Percentiles rank a stretch among this genome's conserved stretches.
These are phyloP conservation scores for Pholiota microspora DNA, from an alignment of 768 basidiomycete genomes.

Conservation along the genomic window DNA sequence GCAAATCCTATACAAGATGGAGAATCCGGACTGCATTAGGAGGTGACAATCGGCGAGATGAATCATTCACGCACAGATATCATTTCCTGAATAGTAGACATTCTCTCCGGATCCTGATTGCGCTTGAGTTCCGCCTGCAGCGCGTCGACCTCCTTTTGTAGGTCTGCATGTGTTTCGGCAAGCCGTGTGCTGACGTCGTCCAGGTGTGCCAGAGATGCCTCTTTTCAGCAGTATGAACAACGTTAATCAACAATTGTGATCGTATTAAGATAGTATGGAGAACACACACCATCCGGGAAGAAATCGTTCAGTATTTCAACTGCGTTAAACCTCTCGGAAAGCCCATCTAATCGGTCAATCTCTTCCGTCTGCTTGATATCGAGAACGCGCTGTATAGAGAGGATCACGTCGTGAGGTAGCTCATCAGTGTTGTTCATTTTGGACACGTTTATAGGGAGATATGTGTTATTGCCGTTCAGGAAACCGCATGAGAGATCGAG, in stretches of 20 bases:
- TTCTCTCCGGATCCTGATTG: slow-evolving; percentile 85
- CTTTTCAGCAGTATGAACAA: slow-evolving; percentile 42
- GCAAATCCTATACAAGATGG: slow-evolving; percentile 77
- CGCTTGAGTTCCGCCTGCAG: slow-evolving; percentile 65
- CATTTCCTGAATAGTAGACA: slow-evolving; percentile 93
- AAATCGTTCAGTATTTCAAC: slow-evolving; percentile 61
- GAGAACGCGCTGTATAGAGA: slow-evolving; percentile 70
- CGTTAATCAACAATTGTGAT: neutral
- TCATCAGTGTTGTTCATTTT: slow-evolving; percentile 40
- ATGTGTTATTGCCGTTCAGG: neutral
- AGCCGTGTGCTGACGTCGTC: slow-evolving; percentile 70
- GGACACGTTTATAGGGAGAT: neutral
- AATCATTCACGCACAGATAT: slow-evolving; percentile 66
- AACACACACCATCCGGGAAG: slow-evolving; percentile 74
- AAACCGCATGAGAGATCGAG: neutral
- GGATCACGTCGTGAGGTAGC: slow-evolving; percentile 63
- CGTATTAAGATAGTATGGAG: neutral
- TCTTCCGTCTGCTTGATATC: slow-evolving; percentile 44
- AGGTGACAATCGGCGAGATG: neutral
- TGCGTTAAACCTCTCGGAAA: slow-evolving; percentile 57
- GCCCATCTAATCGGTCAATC: slow-evolving; percentile 55
- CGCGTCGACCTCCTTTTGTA: slow-evolving; percentile 69
- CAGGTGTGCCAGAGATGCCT: slow-evolving; percentile 71
- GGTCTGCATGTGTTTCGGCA: slow-evolving; percentile 61
- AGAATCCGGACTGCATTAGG: neutral